Evolutionary conservation across 768 basidiomycete genomes (phyloP).

Genomic region (Hysterangium stoloniferum): DNA sequence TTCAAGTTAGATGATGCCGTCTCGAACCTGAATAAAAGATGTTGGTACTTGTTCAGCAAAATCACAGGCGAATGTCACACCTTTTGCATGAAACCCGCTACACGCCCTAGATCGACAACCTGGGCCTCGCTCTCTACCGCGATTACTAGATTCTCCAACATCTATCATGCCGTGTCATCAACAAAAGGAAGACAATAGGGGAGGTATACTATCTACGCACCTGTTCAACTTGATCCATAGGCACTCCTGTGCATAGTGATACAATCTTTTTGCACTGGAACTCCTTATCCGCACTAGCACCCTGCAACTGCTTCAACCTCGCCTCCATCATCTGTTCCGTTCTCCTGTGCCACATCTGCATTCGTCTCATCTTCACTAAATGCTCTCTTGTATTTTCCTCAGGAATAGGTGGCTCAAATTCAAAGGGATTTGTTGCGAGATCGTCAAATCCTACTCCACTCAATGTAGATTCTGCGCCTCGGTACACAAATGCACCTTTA

Average conservation of each 20-base stretch:
- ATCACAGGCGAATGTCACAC: conserved; percentile 27
- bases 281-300: conserved; percentile 81
- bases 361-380: conserved; percentile 62
- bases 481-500: conserved; percentile 56
- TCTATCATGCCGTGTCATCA: conserved; percentile 33
- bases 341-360: conserved; percentile 78
- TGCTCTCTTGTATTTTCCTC: conserved; percentile 46
- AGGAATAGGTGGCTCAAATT: conserved; percentile 69
- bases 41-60: neutral
- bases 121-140: conserved; percentile 86
- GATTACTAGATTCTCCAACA: conserved; percentile 76
- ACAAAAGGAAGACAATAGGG: conserved; percentile 5
- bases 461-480: conserved; percentile 61
- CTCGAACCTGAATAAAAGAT: conserved; percentile 27
- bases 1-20: conserved; percentile 30
- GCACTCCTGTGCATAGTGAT: conserved; percentile 78
- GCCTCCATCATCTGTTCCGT: conserved; percentile 68
- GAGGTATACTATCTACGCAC: conserved; percentile 41
- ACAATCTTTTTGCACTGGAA: conserved; percentile 90
- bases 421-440: conserved; percentile 45
- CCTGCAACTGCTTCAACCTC: conserved; percentile 62
- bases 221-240: conserved; percentile 82
- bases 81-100: conserved; percentile 90
- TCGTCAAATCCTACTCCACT: conserved; percentile 56
- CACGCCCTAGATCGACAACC: conserved; percentile 73